Conservation (phyloP, 1,284 basidiomycete species). For the Papiliotrema laurentii region DNA sequence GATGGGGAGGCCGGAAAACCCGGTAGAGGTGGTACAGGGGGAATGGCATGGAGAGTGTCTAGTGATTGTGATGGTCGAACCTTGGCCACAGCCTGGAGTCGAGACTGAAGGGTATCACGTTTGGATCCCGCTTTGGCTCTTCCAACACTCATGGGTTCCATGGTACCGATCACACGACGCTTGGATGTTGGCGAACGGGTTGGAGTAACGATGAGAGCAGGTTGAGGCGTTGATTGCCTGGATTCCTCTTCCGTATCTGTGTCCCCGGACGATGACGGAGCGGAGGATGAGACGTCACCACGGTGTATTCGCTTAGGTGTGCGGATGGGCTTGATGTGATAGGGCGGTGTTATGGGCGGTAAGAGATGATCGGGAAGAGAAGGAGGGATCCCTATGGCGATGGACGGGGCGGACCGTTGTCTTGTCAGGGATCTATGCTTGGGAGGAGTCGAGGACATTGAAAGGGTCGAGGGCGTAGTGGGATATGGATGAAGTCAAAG, state of each 20-base stretch:
- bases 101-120: slow-evolving; percentile 24
- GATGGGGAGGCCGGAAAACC: background rate
- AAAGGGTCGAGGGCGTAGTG: background rate
- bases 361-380: slow-evolving; percentile 17
- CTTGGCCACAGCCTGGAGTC: slow-evolving; percentile 24
- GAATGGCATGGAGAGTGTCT: background rate
- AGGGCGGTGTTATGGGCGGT: slow-evolving; percentile 18
- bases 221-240: background rate
- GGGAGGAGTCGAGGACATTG: background rate
- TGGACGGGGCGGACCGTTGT: slow-evolving; percentile 28
- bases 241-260: slow-evolving; percentile 14
- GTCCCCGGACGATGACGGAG: slow-evolving; percentile 14
- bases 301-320: slow-evolving; percentile 19
- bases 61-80: slow-evolving; percentile 23
- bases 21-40: background rate
- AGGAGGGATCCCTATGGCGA: slow-evolving; percentile 30
- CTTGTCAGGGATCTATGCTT: slow-evolving; percentile 21
- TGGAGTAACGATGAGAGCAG: slow-evolving; percentile 2
- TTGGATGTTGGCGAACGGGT: slow-evolving; percentile 20
- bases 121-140: slow-evolving; percentile 15
- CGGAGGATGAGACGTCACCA: slow-evolving; percentile 34
- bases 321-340: slow-evolving; percentile 13
- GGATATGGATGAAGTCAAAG: background rate
- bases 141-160: slow-evolving; percentile 14
- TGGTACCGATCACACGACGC: slow-evolving; percentile 20